These are phyloP conservation scores for Penicillium hesseltinei DNA, from an alignment of 2,329 filamentous ascomycete species.

Conservation along the genomic window DNA sequence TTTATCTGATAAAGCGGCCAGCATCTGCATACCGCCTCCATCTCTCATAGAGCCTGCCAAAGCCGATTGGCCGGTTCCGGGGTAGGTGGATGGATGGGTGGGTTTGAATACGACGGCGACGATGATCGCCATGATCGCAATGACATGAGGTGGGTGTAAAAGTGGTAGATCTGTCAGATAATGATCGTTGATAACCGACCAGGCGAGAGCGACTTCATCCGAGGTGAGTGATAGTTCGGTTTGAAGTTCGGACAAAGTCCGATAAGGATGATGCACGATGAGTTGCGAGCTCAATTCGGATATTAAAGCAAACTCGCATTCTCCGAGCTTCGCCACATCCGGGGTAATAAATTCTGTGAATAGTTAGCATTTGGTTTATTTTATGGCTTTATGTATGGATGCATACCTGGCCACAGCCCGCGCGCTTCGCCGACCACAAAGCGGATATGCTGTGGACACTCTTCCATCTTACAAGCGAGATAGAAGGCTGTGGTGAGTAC, in stretches of 20 bases:
- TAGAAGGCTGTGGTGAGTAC: conserved; percentile 92
- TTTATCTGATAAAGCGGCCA: conserved; percentile 36
- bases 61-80: conserved; percentile 33
- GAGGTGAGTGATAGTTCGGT: conserved; percentile 67
- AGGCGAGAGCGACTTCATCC: conserved; percentile 75
- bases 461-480: conserved; percentile 96
- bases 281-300: conserved; percentile 87
- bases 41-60: conserved; percentile 39
- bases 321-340: conserved; percentile 80
- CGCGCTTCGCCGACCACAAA: conserved; percentile 84
- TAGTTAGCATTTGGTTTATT: conserved; percentile 17
- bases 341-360: conserved; percentile 63
- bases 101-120: conserved; percentile 80
- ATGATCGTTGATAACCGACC: conserved; percentile 85
- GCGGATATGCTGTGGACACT: conserved; percentile 93
- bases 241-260: conserved; percentile 71
- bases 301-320: conserved; percentile 91
- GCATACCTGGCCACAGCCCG: conserved; percentile 71
- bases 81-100: conserved; percentile 42
- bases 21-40: conserved; percentile 33
- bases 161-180: conserved; percentile 90
- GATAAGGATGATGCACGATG: conserved; percentile 88
- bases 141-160: conserved; percentile 78
- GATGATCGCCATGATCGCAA: conserved; percentile 83
- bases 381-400: neutral